phyloP scores from a whole-genome alignment of 805 yeast genomes.

The Hanseniaspora nectarophila region DNA sequence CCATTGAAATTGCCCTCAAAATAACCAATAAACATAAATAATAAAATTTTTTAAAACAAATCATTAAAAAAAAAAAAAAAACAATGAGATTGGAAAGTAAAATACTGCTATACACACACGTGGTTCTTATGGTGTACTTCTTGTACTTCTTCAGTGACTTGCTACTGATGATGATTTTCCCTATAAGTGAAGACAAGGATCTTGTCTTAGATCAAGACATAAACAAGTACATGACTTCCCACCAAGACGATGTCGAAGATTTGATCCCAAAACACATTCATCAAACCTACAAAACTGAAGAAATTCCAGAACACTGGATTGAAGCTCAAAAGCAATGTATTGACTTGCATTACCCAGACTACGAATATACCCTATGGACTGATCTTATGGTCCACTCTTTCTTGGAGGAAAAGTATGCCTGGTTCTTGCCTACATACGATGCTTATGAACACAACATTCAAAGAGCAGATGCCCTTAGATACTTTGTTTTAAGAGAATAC shows the following conservation, averaged over 20 bases:
- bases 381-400: conserved; percentile 72
- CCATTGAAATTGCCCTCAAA: too few relatives aligned
- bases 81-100: conserved; percentile 55
- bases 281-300: conserved; percentile 74
- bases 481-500: conserved; percentile 67
- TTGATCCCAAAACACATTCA: conserved; percentile 79
- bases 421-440: conserved; percentile 76
- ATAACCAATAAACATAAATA: too few relatives aligned
- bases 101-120: conserved; percentile 48
- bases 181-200: conserved; percentile 42
- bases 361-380: conserved; percentile 81
- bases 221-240: background rate
- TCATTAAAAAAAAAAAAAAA: background rate
- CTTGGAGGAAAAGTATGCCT: conserved; percentile 65
- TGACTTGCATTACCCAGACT: conserved; percentile 67
- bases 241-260: conserved; percentile 32
- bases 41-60: too few relatives aligned
- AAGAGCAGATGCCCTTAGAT: conserved; percentile 83
- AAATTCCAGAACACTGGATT: conserved; percentile 72
- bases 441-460: conserved; percentile 68
- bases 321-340: conserved; percentile 65
- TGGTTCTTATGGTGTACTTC: conserved; percentile 40
- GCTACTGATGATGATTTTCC: conserved; percentile 58
- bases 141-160: conserved; percentile 60
- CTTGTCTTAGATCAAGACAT: conserved; percentile 7